Evolutionary conservation across 1,284 basidiomycete genomes (phyloP).

Genomic region (Pulchroboletus neoregius): DNA sequence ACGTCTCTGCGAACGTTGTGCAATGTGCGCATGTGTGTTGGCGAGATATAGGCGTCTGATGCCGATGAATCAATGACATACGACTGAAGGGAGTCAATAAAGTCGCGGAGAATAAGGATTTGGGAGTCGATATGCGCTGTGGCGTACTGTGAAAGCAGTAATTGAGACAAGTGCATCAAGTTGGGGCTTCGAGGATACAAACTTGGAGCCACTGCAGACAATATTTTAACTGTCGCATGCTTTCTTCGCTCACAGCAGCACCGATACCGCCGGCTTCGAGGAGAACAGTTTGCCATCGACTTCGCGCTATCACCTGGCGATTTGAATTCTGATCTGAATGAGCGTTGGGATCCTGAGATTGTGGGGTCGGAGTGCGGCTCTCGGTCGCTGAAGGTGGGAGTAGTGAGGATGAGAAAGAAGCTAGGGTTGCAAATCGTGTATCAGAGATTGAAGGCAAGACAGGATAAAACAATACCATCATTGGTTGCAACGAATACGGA

Average conservation of each 20-base stretch:
- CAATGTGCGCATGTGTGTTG: slow-evolving; percentile 62
- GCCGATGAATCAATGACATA: slow-evolving; percentile 24
- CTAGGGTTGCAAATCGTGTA: not conserved
- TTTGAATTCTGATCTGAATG: slow-evolving; percentile 31
- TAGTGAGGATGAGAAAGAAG: not conserved
- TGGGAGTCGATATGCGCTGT: slow-evolving; percentile 86
- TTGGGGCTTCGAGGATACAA: slow-evolving; percentile 20
- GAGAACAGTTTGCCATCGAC: slow-evolving; percentile 80
- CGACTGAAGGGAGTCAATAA: slow-evolving; percentile 68
- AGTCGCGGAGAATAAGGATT: slow-evolving; percentile 78
- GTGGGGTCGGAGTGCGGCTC: slow-evolving; percentile 20
- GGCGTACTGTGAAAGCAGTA: slow-evolving; percentile 59
- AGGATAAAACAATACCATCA: slow-evolving; percentile 12
- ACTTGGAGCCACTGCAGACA: slow-evolving; percentile 90
- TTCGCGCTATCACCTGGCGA: slow-evolving; percentile 54
- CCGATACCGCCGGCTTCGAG: slow-evolving; percentile 87
- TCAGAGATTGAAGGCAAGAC: slow-evolving; percentile 11
- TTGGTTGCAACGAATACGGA: not conserved
- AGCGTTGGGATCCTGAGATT: slow-evolving; percentile 18
- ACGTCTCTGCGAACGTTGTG: slow-evolving; percentile 76
- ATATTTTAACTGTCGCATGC: slow-evolving; percentile 82
- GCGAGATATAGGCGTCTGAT: slow-evolving; percentile 40
- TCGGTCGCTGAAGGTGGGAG: slow-evolving; percentile 5
- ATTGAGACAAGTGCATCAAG: slow-evolving; percentile 47
- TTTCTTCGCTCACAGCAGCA: slow-evolving; percentile 86